Evolutionary conservation across 2,329 filamentous ascomycete species (phyloP).

Genomic region (Aspergillus transmontanensis): DNA sequence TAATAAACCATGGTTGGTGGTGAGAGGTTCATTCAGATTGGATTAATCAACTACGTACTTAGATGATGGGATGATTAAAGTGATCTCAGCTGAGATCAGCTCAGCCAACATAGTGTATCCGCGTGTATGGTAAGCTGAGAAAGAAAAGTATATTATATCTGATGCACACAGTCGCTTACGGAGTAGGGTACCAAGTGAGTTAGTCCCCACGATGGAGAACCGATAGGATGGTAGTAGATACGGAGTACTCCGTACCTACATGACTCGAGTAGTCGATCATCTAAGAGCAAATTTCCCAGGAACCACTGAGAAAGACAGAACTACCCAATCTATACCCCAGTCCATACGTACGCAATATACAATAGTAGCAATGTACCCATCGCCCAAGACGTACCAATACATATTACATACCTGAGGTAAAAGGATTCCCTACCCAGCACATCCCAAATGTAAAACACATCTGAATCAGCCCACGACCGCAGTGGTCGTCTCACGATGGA

Average conservation of each 20-base stretch:
- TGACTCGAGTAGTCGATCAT: neutral
- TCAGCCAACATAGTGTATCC: neutral
- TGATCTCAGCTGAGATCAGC: slow-evolving; percentile 5
- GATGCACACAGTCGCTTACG: neutral
- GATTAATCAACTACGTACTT: neutral
- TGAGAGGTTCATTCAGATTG: neutral
- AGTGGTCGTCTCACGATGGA: neutral
- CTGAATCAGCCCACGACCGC: neutral
- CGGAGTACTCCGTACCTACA: neutral
- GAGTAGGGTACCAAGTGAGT: neutral
- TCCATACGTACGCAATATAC: neutral
- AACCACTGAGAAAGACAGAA: too few relatives aligned
- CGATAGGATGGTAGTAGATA: too few relatives aligned
- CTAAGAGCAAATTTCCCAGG: neutral
- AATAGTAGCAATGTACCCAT: too few relatives aligned
- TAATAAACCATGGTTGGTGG: neutral
- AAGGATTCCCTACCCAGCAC: neutral
- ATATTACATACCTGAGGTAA: too few relatives aligned
- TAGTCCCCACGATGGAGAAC: neutral
- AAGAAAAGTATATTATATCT: neutral
- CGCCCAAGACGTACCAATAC: too few relatives aligned
- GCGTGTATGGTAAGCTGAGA: neutral
- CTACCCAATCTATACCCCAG: neutral
- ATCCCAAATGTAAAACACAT: neutral
- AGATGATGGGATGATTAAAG: neutral